Evolutionary conservation across 345 rosid species (phyloP).

Genomic region (Arabidopsis suecica): DNA sequence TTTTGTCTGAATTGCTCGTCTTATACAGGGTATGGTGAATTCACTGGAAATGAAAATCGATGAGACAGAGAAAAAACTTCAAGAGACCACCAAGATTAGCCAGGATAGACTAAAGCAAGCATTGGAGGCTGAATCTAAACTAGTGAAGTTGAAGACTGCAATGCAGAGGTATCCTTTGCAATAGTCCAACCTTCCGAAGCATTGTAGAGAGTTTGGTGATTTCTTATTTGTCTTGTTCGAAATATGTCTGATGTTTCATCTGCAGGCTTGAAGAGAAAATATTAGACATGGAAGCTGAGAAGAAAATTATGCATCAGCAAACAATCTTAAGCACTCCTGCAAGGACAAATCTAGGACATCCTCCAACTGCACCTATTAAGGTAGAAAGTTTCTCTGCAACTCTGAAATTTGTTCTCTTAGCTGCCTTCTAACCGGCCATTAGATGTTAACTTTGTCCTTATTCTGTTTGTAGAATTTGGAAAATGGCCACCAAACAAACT

Average conservation of each 20-base stretch:
- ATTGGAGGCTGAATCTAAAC: conserved; percentile 82
- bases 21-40: conserved; percentile 70
- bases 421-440: conserved; percentile 4
- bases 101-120: conserved; percentile 97
- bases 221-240: conserved; percentile 1
- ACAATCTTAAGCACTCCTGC: conserved; percentile 58
- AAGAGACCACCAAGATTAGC: conserved; percentile 82
- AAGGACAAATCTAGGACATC: conserved; percentile 62
- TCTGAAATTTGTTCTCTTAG: conserved; percentile 7
- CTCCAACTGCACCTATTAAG: conserved; percentile 59
- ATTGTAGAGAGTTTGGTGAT: conserved; percentile 15
- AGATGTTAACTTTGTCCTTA: conserved; percentile 22
- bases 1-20: conserved; percentile 19
- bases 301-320: conserved; percentile 81
- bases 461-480: conserved; percentile 66
- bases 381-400: conserved; percentile 48
- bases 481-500: conserved; percentile 80
- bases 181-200: conserved; percentile 2
- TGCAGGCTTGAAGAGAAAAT: conserved; percentile 91
- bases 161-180: conserved; percentile 74
- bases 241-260: conserved; percentile 33
- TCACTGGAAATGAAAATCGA: conserved; percentile 87
- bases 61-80: conserved; percentile 87
- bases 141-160: conserved; percentile 80
- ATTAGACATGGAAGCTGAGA: conserved; percentile 84